Base-by-base conservation (phyloP, 768 basidiomycete genomes). In the Crassisporium funariophilum region DNA sequence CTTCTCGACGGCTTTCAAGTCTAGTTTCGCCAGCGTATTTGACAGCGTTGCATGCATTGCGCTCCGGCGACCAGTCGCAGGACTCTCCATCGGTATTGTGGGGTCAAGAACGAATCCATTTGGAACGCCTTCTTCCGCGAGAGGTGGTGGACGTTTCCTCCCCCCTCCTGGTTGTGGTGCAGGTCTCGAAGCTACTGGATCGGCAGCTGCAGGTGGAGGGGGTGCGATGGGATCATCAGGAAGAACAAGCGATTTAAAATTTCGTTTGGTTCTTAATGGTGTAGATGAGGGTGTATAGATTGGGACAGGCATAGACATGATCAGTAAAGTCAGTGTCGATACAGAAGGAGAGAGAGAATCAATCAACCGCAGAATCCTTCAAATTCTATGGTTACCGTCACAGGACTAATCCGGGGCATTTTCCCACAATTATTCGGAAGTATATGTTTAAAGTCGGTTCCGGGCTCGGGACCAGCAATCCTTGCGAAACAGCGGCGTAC, bases 161-260 rank as follows among this genome's bases (percentile, higher is more conserved):
- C n/a, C n/a, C n/a, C 50, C 60, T 17, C 47, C 54, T 15, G 61
- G 58, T 16, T 44, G 44, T 12, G 63, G 58, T 5, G 58, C 59
- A 31, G 57, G 61, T 44, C 55, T 50, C 27, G 55, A 56, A 21
- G 53, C 59, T 21, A 52, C 42, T 33, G 47, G 54, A 41, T 44
- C 48, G 13, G 41, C 39, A 7, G 43, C 33, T 25, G 48, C 38
- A 17, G 57, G 53, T 13, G 44, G 42, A 9, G 60, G 50, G 38
- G 57, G 59, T 10, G 49, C 54, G 19, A 57, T 50, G 5, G 72
- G 58, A 21, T 78, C 68, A 35, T 76, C 54, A 53, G 82, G 76
- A 53, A 94, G 82, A 63, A 83, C 81, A 10, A 93, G 80, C 21
- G 79, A 83, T 68, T 92, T 93, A 79, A 91, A 92, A 66, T 94